phyloP scores from a whole-genome alignment of 1,284 basidiomycete species.

The Cutaneotrichosporon cavernicola region DNA sequence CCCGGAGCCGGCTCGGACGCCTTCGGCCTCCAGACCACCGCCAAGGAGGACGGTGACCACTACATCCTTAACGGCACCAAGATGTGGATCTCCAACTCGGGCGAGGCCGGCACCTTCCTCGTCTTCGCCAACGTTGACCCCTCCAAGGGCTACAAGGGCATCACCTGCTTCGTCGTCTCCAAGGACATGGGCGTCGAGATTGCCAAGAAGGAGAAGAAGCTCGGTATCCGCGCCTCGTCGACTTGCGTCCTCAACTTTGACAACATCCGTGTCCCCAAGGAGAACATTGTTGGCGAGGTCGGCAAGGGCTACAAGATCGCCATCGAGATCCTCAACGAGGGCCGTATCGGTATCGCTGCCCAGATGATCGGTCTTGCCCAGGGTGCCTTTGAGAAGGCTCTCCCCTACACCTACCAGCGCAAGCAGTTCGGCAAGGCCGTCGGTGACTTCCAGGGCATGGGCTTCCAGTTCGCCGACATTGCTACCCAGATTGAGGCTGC shows the following conservation, averaged over 20 bases:
- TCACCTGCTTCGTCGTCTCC: slow-evolving; percentile 94
- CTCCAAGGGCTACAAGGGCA: slow-evolving; percentile 96
- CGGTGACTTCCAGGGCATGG: slow-evolving; percentile 81
- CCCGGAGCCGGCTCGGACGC: slow-evolving; percentile 92
- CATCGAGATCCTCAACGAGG: slow-evolving; percentile 97
- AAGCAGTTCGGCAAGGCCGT: slow-evolving; percentile 88
- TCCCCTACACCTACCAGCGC: slow-evolving; percentile 90
- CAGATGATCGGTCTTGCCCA: slow-evolving; percentile 97
- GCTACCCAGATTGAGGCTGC: slow-evolving; percentile 88
- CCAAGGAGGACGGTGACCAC: slow-evolving; percentile 65
- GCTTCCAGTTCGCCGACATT: slow-evolving; percentile 88
- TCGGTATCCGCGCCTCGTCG: slow-evolving; percentile 94
- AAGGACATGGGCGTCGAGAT: slow-evolving; percentile 97
- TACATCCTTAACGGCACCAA: slow-evolving; percentile 62
- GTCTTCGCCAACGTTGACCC: slow-evolving; percentile 95
- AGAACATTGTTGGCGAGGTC: slow-evolving; percentile 80
- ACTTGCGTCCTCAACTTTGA: slow-evolving; percentile 97
- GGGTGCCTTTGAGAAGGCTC: slow-evolving; percentile 89
- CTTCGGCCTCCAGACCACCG: slow-evolving; percentile 91
- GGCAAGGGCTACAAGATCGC: slow-evolving; percentile 98
- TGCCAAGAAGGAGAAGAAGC: slow-evolving; percentile 98
- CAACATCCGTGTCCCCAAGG: slow-evolving; percentile 85
- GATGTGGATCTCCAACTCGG: slow-evolving; percentile 99
- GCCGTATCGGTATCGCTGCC: slow-evolving; percentile 94
- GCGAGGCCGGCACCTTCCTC: slow-evolving; percentile 83